Evolutionary conservation across 2,329 filamentous ascomycete species (phyloP), one percentile per base, ranked within the genome.

Genomic region (Penicillium sp.): DNA sequence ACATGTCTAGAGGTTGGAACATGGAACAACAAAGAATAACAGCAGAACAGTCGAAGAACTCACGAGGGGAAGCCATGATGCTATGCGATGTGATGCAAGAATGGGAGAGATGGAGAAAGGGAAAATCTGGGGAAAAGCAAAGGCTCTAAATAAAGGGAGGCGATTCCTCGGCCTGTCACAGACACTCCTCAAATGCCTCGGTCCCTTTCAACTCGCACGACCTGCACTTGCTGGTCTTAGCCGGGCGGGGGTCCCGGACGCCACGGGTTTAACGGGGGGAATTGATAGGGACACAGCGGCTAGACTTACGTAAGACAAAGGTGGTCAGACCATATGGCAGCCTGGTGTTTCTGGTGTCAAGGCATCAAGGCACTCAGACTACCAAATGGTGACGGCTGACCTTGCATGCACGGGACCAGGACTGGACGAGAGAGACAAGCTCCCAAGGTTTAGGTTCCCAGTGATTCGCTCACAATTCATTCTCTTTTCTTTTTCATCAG

Each of bases 41-140:
- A 22, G 24, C 15, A 15, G 10, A 30, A 40, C 40, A 13, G 19
- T 12, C 1, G 17, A n/a, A 6, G 4, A 10, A 82, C 90, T 78
- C 88, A 93, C 91, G 91, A 80, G 91, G 89, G 80, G 91, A 92
- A 68, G 91, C 89, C 91, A 93, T 93, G 72, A 44, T 73, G 58
- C 28, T 50, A 54, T 55, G 49, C 42, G 30, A 55, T 60, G 44
- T 55, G 35, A 50, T 56, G 63, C 58, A 60, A 50, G 24, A 44
- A 9, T 19, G n/a, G 26, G 37, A 40, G 40, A 44, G n/a, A 30
- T 35, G 59, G 57, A 56, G 49, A 59, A 59, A 62, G 42, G 24
- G 58, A 57, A 58, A 64, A 64, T 64, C 66, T 61, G 68, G 67
- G 67, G 67, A 66, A 63, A 53, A 51, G 63, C 45, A 62, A 61